phyloP scores from a whole-genome alignment of 345 rosid genomes.

The Eutrema yunnanense region DNA sequence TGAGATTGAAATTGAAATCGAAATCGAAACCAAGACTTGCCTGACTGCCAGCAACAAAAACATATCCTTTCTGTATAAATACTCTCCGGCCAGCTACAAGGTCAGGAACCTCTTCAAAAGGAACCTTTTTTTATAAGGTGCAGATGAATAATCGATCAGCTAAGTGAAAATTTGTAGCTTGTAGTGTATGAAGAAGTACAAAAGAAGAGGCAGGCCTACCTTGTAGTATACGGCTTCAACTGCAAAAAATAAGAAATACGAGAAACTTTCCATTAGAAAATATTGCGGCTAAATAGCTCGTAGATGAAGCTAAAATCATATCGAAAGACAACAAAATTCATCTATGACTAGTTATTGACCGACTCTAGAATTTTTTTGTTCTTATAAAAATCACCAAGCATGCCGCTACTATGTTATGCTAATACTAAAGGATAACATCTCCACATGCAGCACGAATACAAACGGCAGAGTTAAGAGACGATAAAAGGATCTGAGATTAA shows the following conservation, averaged over 20 bases:
- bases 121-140: conserved; percentile 47
- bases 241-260: conserved; percentile 36
- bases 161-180: background rate
- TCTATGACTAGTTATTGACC: background rate
- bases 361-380: background rate
- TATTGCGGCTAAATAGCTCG: background rate
- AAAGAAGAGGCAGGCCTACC: conserved; percentile 40
- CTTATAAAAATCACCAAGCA: background rate
- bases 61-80: conserved; percentile 60
- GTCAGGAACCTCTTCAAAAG: conserved; percentile 96
- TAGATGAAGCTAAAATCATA: background rate
- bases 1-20: background rate
- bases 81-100: conserved; percentile 82
- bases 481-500: background rate
- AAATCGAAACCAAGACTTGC: conserved; percentile 21
- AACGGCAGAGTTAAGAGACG: background rate
- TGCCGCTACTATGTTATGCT: background rate
- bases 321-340: background rate
- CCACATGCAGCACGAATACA: background rate
- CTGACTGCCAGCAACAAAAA: conserved; percentile 88
- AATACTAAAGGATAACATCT: background rate
- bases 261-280: conserved; percentile 7
- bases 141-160: background rate
- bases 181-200: background rate
- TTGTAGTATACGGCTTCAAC: conserved; percentile 63